Conservation (phyloP, 176 grass and related monocot genomes). For the Poa pratensis region DNA sequence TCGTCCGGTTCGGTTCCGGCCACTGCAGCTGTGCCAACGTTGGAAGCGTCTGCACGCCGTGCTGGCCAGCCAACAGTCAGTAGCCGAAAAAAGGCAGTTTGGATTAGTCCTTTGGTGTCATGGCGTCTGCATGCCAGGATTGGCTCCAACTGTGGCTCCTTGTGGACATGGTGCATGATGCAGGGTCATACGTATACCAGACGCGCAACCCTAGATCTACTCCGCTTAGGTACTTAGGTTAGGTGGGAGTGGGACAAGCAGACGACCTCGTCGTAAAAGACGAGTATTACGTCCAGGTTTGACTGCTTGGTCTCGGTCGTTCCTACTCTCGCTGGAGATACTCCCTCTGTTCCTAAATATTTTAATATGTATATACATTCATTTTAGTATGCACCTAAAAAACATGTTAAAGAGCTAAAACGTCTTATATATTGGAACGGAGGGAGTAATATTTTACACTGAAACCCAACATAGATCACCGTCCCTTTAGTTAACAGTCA, state of each 20-base stretch:
- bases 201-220: background rate
- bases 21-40: background rate
- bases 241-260: background rate
- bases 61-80: background rate
- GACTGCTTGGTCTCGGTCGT: background rate
- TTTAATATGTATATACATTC: too few species aligned
- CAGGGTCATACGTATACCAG: slow-evolving; percentile 16
- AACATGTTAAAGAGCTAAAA: too few species aligned
- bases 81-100: background rate
- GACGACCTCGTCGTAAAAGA: background rate
- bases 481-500: background rate
- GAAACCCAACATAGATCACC: background rate
- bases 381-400: too few species aligned
- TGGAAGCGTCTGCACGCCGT: background rate
- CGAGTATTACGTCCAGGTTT: background rate
- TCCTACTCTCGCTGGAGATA: too few species aligned
- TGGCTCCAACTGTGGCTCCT: too few species aligned
- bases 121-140: too few species aligned
- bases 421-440: too few species aligned
- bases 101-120: background rate
- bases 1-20: background rate
- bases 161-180: slow-evolving; percentile 19
- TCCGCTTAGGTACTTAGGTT: background rate
- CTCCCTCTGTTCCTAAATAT: too few species aligned
- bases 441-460: too few species aligned